Evolutionary conservation across 2,329 filamentous ascomycete genomes (phyloP), one percentile per base, ranked within the genome.

Genomic region (Pseudocercospora fijiensis): DNA sequence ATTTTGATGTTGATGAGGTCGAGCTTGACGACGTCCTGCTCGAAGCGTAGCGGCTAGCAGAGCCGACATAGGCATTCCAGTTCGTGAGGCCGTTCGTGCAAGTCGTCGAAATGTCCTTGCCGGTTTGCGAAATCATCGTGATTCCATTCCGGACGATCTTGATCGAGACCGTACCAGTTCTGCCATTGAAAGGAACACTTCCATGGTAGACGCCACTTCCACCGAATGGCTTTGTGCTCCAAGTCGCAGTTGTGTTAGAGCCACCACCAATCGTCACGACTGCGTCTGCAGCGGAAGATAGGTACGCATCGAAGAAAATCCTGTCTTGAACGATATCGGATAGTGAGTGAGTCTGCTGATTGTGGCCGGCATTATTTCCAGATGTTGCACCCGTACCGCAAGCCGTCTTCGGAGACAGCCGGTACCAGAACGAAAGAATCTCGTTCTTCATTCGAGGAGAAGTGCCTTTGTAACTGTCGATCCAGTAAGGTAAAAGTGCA

Each of bases 391-490:
- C 77, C 18, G 78, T 73, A 24, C 69, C 61, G 43, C 79, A 79
- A 18, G 76, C 71, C 3, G 60, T 63, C 7, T 69, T 74, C 0
- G 76, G 76, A 5, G 74, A 76, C 4, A 76, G 75, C 20, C 79
- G 76, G 69, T 82, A 82, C 80, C 80, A 82, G 24, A 76, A 76
- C 2, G 77, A 69, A 2, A 80, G 70, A 4, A 71, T 76, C 62
- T 81, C 62, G 4, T 66, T 60, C 7, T 61, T 69, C 45, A 75
- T 45, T 22, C 71, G 62, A 4, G 75, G 66, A 24, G 72, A 77
- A 13, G 78, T 80, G 16, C 76, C 77, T 71, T 84, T 84, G 75
- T 83, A 85, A 24, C 78, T 78, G 16, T 76, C 73, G 67, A 85
- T 84, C 70, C 82, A 80, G 65, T 80, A 83, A 1, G 83, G 83